Evolutionary conservation across 2,329 filamentous ascomycete genomes (phyloP), one percentile per base, ranked within the genome.

Genomic region (Apiospora arundinis): DNA sequence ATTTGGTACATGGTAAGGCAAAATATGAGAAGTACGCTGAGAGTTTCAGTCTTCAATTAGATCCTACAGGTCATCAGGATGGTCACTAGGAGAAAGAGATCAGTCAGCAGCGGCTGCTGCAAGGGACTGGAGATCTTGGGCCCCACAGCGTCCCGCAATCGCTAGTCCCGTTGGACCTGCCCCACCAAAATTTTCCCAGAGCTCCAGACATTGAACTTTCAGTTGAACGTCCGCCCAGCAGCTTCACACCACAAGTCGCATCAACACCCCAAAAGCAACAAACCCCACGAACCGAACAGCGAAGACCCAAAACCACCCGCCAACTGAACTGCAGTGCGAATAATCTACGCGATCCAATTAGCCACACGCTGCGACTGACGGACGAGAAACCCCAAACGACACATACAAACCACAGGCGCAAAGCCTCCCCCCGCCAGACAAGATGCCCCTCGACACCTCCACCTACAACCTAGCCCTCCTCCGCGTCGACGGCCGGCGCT

Each of bases 381-480:
- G 32, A 21, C 37, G 21, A n/a, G n/a, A 63, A n/a, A 28, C 28
- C 18, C 18, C 56, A 28, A 28, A 12, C 49, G 6, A 37, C 28
- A 40, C 7, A n/a, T 9, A 37, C 32, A 40, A 23, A 28, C 28
- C 14, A n/a, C 18, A 18, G 25, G 18, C n/a, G 40, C 9, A 48
- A 48, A 52, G 48, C 48, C 48, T 28, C 11, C 23, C 48, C 12
- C 52, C 23, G 40, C 65, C 8, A 37, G 18, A 1, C 28, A 83
- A 74, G 76, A 98, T 98, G 95, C 95, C 95, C 72, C 93, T 98
- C 81, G 95, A 98, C 83, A 97, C 95, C 9, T 95, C 94, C 16
- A 95, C 93, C 69, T 98, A 98, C 86, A 91, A 91, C 68, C 90
- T 98, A 73, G 95, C 94, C 73, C 92, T 96, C 70, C 88, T 95